Percentiles rank a stretch among this genome's conserved stretches.
These are phyloP conservation scores for Penicillium brasilianum DNA, from an alignment of 2,329 filamentous ascomycete species.

Conservation along the genomic window DNA sequence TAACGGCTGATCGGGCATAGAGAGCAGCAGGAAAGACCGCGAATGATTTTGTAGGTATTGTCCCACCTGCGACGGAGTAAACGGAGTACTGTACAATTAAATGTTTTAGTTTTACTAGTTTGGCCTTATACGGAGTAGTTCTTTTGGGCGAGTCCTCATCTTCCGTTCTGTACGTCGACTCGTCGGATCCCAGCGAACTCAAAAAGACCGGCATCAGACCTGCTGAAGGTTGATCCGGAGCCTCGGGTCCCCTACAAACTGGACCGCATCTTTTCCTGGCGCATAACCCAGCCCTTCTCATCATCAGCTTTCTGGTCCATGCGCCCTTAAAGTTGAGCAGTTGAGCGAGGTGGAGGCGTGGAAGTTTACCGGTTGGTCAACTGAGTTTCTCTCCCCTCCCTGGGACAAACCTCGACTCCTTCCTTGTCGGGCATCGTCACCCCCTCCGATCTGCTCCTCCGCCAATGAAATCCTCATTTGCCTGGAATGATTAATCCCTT, in stretches of 20 bases:
- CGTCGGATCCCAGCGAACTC: too few relatives aligned
- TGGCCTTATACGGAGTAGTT: too few relatives aligned
- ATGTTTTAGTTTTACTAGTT: too few relatives aligned
- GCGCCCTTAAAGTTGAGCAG: not conserved
- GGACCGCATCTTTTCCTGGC: not conserved
- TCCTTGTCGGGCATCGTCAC: not conserved
- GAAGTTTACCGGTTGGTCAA: slow-evolving; percentile 6
- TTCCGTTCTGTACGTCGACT: too few relatives aligned
- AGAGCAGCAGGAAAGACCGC: too few relatives aligned
- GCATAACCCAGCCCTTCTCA: too few relatives aligned
- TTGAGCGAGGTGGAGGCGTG: not conserved
- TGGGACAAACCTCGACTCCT: not conserved
- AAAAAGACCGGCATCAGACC: not conserved
- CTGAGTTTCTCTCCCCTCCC: too few relatives aligned
- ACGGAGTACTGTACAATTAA: too few relatives aligned
- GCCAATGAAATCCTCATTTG: not conserved
- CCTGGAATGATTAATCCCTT: not conserved
- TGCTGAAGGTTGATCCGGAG: slow-evolving; percentile 6
- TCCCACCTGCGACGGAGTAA: not conserved
- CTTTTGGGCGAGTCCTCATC: too few relatives aligned
- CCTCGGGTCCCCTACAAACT: not conserved
- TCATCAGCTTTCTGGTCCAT: not conserved
- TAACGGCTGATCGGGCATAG: slow-evolving; percentile 5
- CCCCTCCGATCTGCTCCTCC: not conserved
- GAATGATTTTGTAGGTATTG: too few relatives aligned